Conservation (phyloP, 768 basidiomycete genomes). For the Podaxis carcinomalis region DNA sequence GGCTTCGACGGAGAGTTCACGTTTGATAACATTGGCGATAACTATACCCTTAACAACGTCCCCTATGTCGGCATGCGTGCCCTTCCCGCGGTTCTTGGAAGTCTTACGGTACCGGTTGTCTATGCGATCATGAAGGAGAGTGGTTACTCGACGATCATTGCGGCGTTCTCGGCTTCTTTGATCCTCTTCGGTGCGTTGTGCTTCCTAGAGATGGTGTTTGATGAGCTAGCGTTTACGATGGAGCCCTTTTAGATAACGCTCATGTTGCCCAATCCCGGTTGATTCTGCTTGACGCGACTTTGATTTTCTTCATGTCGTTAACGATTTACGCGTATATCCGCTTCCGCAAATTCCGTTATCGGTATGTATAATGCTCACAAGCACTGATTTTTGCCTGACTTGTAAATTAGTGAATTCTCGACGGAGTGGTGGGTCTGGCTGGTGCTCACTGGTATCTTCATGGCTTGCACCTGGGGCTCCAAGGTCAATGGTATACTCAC, state of each 20-base stretch:
- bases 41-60: slow-evolving; percentile 80
- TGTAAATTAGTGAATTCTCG: slow-evolving; percentile 68
- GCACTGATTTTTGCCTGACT: slow-evolving; percentile 9
- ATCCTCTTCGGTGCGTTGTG: slow-evolving; percentile 77
- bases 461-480: slow-evolving; percentile 95
- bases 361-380: slow-evolving; percentile 36
- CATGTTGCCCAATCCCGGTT: slow-evolving; percentile 95
- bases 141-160: slow-evolving; percentile 88
- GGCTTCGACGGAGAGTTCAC: slow-evolving; percentile 93
- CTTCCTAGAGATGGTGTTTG: not conserved
- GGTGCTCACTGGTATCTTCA: slow-evolving; percentile 81
- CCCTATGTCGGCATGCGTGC: slow-evolving; percentile 94
- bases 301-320: slow-evolving; percentile 94
- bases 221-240: not conserved
- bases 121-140: slow-evolving; percentile 98
- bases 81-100: slow-evolving; percentile 87
- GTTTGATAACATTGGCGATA: slow-evolving; percentile 95
- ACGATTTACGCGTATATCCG: slow-evolving; percentile 92
- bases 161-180: slow-evolving; percentile 83
- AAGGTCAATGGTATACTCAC: slow-evolving; percentile 97
- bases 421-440: slow-evolving; percentile 96
- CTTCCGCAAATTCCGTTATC: slow-evolving; percentile 92
- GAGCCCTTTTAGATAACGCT: slow-evolving; percentile 72
- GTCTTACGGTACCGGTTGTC: slow-evolving; percentile 85
- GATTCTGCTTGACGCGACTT: slow-evolving; percentile 89